These are phyloP conservation scores for Cordyceps cateniannulata DNA, from an alignment of 2,329 filamentous ascomycete genomes.

Conservation along the genomic window DNA sequence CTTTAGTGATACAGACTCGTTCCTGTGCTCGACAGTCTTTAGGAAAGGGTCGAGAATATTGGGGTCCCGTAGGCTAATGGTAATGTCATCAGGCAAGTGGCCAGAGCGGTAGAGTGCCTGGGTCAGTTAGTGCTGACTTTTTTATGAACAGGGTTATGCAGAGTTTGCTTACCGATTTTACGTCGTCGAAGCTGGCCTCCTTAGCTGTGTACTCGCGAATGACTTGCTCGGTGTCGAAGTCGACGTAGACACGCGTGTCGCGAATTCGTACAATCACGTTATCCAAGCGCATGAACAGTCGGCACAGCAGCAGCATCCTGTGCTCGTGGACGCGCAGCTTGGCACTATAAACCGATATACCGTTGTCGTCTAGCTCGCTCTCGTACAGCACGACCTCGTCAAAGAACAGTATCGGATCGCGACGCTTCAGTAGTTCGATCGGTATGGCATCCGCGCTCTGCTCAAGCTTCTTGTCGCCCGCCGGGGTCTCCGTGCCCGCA, in stretches of 20 bases:
- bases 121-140: not conserved
- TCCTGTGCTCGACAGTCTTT: constrained; percentile 59
- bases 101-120: constrained; percentile 46
- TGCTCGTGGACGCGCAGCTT: constrained; percentile 92
- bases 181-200: constrained; percentile 72
- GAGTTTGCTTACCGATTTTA: constrained; percentile 55
- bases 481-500: constrained; percentile 51
- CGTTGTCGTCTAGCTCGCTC: constrained; percentile 96
- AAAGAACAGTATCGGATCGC: constrained; percentile 93
- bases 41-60: constrained; percentile 67
- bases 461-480: constrained; percentile 19
- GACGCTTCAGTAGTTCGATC: constrained; percentile 75
- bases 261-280: constrained; percentile 81
- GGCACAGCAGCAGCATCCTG: constrained; percentile 73
- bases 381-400: constrained; percentile 96
- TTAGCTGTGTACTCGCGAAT: constrained; percentile 86
- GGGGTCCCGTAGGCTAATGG: constrained; percentile 70
- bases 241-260: constrained; percentile 87
- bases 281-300: constrained; percentile 91
- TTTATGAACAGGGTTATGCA: not conserved
- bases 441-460: constrained; percentile 55
- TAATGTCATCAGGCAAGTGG: constrained; percentile 61
- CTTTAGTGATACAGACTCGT: constrained; percentile 39
- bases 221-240: constrained; percentile 73
- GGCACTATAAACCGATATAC: constrained; percentile 81